A percentile compares a stretch with the other conserved stretches of the same genome.
Evolutionary conservation across 2,329 filamentous ascomycete genomes (phyloP).

Genomic region (Fusarium cyanostomum): DNA sequence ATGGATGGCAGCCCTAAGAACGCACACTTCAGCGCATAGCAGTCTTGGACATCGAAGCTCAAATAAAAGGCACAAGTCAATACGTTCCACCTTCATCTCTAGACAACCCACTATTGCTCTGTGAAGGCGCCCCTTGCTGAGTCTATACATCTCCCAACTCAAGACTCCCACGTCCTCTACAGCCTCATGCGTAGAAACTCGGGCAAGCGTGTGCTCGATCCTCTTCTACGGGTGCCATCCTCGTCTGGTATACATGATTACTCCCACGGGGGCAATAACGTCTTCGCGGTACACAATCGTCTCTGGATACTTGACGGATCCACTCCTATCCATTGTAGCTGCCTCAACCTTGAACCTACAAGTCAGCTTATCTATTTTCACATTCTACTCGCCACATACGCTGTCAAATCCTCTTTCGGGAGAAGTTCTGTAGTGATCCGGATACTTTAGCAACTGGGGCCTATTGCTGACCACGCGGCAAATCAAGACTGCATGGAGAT

Average conservation of each 20-base stretch:
- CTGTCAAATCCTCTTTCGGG: slow-evolving; percentile 5
- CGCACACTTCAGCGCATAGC: no score
- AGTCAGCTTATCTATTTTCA: not conserved
- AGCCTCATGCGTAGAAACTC: no score
- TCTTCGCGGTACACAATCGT: slow-evolving; percentile 20
- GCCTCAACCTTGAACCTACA: not conserved
- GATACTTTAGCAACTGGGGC: not conserved
- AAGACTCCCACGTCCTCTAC: no score
- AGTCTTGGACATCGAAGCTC: no score
- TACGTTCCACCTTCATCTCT: no score
- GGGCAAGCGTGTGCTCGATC: no score
- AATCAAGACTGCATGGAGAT: not conserved
- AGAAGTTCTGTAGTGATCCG: not conserved
- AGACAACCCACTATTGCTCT: no score
- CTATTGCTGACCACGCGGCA: not conserved
- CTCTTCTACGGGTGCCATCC: no score
- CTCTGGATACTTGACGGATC: not conserved
- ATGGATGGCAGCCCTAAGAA: no score
- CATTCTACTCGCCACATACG: not conserved
- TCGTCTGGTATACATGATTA: slow-evolving; percentile 5
- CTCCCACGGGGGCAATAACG: slow-evolving; percentile 6
- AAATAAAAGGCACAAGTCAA: no score
- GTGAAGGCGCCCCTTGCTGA: no score
- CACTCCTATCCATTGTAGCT: not conserved
- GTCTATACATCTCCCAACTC: no score